Base-by-base conservation (phyloP, 1,139 yeast genomes). In the Nakaseomyces delphensis region DNA sequence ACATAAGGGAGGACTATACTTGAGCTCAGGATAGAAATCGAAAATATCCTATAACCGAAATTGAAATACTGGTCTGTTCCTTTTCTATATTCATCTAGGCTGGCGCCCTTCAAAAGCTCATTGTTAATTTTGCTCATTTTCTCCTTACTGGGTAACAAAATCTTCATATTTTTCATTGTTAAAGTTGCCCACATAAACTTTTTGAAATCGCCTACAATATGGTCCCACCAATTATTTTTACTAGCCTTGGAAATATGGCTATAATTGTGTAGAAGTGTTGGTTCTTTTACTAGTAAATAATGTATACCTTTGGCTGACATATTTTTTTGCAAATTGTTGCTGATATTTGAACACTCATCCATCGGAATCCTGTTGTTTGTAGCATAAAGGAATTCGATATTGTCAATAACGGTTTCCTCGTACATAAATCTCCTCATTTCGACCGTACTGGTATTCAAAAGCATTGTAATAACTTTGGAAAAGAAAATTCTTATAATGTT, bases 381-480 rank as follows among this genome's bases (percentile, higher is more conserved):
- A 41, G 65, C 58, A 45, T 73, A 66, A 5, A 71, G 51, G 49
- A 67, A 77, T 41, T 67, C 69, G 36, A 72, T 54, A 24, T 70
- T 54, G 37, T 72, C 74, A 18, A 73, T 67, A 1, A 71, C 64
- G 32, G 70, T 66, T 43, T 65, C 60, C 41, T 77, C 77, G 3
- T 67, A 66, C 37, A 77, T 48, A 32, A 64, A 64, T 36, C 56
- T 55, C 0, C 70, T 69, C 30, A 71, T 37, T 3, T 63, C 57
- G 4, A 56, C 53, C 7, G 48, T 46, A 23, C 57, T 53, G 14
- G 44, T 51, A 11, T 45, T 41, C 24, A 55, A 45, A 10, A 55
- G 52, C 16, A 48, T 48, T 0, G 54, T 48, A 5, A 59, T 44
- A n/a, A 64, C 55, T 16, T 54, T 47, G 2, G 48, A 46, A 39